phyloP scores from a whole-genome alignment of 1,139 yeast species.

The Scheffersomyces segobiensis region DNA sequence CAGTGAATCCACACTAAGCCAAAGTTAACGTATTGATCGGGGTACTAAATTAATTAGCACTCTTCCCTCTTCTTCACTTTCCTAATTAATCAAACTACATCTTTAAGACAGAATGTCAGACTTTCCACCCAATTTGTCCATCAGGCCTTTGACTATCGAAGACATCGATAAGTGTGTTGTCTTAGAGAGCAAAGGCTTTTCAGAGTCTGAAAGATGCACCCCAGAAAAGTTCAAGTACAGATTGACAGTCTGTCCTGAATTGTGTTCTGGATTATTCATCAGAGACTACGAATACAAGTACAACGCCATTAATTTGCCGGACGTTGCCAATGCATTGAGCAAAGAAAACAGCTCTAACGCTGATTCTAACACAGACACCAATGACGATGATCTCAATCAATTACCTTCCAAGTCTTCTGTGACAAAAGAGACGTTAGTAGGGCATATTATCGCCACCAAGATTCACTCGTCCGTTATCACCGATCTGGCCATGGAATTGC shows the following conservation, averaged over 20 bases:
- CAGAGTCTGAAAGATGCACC: slow-evolving; percentile 66
- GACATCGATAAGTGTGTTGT: slow-evolving; percentile 63
- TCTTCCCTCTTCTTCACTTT: neutral
- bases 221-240: slow-evolving; percentile 67
- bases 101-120: slow-evolving; percentile 15
- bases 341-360: slow-evolving; percentile 25
- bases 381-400: slow-evolving; percentile 34
- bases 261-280: slow-evolving; percentile 82
- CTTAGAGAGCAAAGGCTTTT: slow-evolving; percentile 72
- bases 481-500: slow-evolving; percentile 66
- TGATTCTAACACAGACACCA: slow-evolving; percentile 24
- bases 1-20: neutral
- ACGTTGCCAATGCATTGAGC: slow-evolving; percentile 38
- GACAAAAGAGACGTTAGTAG: slow-evolving; percentile 68
- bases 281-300: slow-evolving; percentile 58
- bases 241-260: slow-evolving; percentile 80
- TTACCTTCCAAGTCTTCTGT: slow-evolving; percentile 55
- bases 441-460: slow-evolving; percentile 85
- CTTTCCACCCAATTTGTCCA: slow-evolving; percentile 64
- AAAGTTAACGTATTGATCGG: neutral
- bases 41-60: neutral
- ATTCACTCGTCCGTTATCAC: slow-evolving; percentile 53
- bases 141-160: slow-evolving; percentile 75
- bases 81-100: neutral
- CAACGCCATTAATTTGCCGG: slow-evolving; percentile 47